Conservation (phyloP, 2,329 filamentous ascomycete species). For the Xylariales sp. region DNA sequence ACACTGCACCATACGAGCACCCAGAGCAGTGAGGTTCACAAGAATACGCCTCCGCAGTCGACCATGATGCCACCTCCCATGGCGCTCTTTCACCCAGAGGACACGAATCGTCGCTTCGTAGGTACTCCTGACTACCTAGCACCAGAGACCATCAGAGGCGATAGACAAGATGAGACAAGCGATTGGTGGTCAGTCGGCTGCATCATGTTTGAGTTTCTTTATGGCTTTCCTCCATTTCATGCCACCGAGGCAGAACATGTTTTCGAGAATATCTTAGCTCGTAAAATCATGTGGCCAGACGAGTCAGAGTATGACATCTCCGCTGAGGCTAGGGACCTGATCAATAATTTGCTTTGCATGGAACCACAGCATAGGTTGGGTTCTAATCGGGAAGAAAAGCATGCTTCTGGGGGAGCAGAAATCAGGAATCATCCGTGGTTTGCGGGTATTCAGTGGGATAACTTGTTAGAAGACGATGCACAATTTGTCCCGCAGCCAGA, state of each 20-base stretch:
- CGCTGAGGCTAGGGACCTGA: slow-evolving; percentile 84
- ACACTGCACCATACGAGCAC: slow-evolving; percentile 52
- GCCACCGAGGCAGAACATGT: slow-evolving; percentile 85
- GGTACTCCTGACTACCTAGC: slow-evolving; percentile 96
- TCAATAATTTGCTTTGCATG: slow-evolving; percentile 84
- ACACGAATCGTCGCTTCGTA: slow-evolving; percentile 88
- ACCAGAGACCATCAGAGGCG: slow-evolving; percentile 91
- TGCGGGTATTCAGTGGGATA: slow-evolving; percentile 79
- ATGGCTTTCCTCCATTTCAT: slow-evolving; percentile 90
- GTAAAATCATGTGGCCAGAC: slow-evolving; percentile 89
- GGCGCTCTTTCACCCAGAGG: slow-evolving; percentile 92
- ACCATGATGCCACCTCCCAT: slow-evolving; percentile 84
- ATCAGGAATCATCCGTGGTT: slow-evolving; percentile 92
- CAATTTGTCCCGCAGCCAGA: slow-evolving; percentile 91
- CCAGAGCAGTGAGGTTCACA: slow-evolving; percentile 44
- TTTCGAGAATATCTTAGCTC: slow-evolving; percentile 90
- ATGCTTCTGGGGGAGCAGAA: slow-evolving; percentile 78
- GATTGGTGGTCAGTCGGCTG: slow-evolving; percentile 99
- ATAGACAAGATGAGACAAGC: slow-evolving; percentile 94
- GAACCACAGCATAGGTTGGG: slow-evolving; percentile 80
- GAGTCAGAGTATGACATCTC: slow-evolving; percentile 76
- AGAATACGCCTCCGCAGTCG: slow-evolving; percentile 57
- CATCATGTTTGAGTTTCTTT: slow-evolving; percentile 94
- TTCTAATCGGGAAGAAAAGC: slow-evolving; percentile 80
- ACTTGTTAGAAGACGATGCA: slow-evolving; percentile 87